These are phyloP conservation scores for Cyberlindnera amylophila DNA, from an alignment of 805 yeast species.

Conservation along the genomic window DNA sequence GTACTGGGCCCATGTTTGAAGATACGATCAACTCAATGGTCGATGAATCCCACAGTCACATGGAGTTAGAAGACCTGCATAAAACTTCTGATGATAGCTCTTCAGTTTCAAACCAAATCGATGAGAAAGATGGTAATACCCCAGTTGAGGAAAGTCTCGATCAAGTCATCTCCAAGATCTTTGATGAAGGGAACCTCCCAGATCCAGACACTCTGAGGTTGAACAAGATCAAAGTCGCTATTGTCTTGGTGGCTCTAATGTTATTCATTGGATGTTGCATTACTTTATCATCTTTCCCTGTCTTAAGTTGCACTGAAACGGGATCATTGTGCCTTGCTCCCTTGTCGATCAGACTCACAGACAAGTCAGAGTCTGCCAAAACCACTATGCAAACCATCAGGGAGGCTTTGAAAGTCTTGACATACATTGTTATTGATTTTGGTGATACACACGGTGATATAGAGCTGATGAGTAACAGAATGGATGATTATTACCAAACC, in stretches of 20 bases:
- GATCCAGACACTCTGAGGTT: neutral
- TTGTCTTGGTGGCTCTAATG: slow-evolving; percentile 1
- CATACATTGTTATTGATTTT: slow-evolving; percentile 44
- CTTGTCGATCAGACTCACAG: slow-evolving; percentile 37
- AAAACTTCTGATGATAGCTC: neutral
- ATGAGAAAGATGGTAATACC: neutral
- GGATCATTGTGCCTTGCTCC: slow-evolving; percentile 39
- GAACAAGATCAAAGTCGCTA: neutral
- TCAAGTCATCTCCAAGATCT: slow-evolving; percentile 13
- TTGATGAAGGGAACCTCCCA: slow-evolving; percentile 3
- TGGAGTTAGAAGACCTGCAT: slow-evolving; percentile 3
- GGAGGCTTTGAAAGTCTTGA: slow-evolving; percentile 41
- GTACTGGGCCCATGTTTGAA: slow-evolving; percentile 11
- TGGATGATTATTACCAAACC: slow-evolving; percentile 26
- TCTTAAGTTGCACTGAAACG: slow-evolving; percentile 32
- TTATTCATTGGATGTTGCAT: slow-evolving; percentile 2
- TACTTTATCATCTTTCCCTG: slow-evolving; percentile 14
- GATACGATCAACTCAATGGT: slow-evolving; percentile 6
- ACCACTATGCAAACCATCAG: slow-evolving; percentile 32
- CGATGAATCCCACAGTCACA: neutral
- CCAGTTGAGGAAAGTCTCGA: slow-evolving; percentile 9
- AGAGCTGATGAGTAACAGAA: slow-evolving; percentile 19
- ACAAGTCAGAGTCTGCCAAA: slow-evolving; percentile 34
- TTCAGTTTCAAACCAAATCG: neutral
- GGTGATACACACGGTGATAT: slow-evolving; percentile 26